A percentile compares a stretch with the other conserved stretches of the same genome.
These are phyloP conservation scores for Alternaria sp. DNA, from an alignment of 2,329 filamentous ascomycete genomes.

Conservation along the genomic window DNA sequence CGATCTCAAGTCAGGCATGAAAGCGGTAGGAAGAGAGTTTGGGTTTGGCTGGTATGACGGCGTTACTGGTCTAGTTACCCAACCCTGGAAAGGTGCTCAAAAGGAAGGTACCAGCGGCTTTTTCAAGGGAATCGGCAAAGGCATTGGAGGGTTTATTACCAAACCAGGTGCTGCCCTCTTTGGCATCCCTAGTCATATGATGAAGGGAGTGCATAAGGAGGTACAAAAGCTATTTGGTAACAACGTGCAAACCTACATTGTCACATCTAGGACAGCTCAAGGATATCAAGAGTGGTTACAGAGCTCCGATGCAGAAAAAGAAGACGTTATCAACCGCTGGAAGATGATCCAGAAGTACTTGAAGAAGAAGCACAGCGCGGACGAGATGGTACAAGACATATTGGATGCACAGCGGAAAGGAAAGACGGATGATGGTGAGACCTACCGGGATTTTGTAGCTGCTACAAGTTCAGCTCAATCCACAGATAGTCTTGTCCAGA, in stretches of 20 bases:
- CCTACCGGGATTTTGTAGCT: not conserved
- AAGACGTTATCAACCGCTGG: conserved; percentile 27
- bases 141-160: conserved; percentile 32
- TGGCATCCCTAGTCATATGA: conserved; percentile 26
- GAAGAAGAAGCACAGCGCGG: conserved; percentile 15
- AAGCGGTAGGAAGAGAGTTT: conserved; percentile 33
- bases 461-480: not conserved
- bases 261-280: conserved; percentile 26
- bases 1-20: conserved; percentile 29
- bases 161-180: conserved; percentile 33
- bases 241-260: conserved; percentile 22
- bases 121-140: conserved; percentile 37
- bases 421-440: not conserved
- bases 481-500: not conserved
- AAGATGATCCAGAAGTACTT: conserved; percentile 19
- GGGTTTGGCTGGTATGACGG: conserved; percentile 36
- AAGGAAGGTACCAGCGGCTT: conserved; percentile 34
- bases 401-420: not conserved
- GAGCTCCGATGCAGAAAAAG: conserved; percentile 24
- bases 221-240: conserved; percentile 24
- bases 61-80: conserved; percentile 31
- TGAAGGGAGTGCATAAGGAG: conserved; percentile 30
- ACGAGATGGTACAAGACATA: conserved; percentile 34
- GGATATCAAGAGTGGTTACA: conserved; percentile 31
- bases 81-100: conserved; percentile 31